Evolutionary conservation across 2,329 filamentous ascomycete species (phyloP), one percentile per base, ranked within the genome.

Genomic region (Cytospora chrysosperma): DNA sequence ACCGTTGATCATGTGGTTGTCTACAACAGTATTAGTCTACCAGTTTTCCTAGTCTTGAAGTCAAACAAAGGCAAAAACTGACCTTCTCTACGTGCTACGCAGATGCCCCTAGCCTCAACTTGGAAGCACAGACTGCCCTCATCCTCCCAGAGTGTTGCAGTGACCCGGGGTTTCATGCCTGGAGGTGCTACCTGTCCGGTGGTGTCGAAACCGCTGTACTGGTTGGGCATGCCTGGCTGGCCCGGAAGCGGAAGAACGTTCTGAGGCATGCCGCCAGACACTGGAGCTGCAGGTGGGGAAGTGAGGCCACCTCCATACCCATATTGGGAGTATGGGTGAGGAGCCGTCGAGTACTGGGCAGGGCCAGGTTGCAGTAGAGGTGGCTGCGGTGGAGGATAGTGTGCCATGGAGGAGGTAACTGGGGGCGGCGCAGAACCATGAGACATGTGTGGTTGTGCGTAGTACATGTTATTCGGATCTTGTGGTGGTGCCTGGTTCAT

Each of bases 1-100:
- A 21, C 95, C 95, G 72, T 98, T 99, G 76, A 99, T 97, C 92
- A 99, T 97, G 78, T 97, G 92, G 77, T 97, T 98, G 72, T 97
- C 94, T 96, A 68, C 6, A 27, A 59, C 51, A 21, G 8, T 27
- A 27, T 54, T 57, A 63, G 57, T 62, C 10, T 40, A 32, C 4
- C 2, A 26, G 7, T 15, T 24, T 47, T 21, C 13, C 13, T 10
- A 51, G 12, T n/a, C n/a, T 28, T 2, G 2, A 13, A 30, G 43
- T 28, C 2, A 13, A 24, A 24, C 9, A 43, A n/a, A n/a, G 17
- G 17, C 28, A 30, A 30, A 43, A 7, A 37, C 81, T 69, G 78
- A 95, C 92, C 93, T 85, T 98, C 94, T 74, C 95, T 85, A 69
- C 95, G 87, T 59, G 94, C 94, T 63, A 98, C 95, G 75, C 95